Base-by-base conservation (phyloP, 2,329 filamentous ascomycete species). In the Stachybotrys chartarum region DNA sequence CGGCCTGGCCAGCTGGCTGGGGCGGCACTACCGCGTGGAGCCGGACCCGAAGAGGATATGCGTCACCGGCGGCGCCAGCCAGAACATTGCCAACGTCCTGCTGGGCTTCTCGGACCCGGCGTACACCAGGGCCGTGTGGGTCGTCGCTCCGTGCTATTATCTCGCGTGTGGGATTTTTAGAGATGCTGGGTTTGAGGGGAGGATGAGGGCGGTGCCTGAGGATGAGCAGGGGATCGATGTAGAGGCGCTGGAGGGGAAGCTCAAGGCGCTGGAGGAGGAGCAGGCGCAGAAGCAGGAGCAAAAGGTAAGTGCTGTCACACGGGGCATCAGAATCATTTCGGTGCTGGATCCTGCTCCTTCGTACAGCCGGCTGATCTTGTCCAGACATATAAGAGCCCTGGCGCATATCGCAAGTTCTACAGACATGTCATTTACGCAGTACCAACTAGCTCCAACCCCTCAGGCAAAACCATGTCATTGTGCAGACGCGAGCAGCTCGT, bases 381-480 rank as follows among this genome's bases (percentile, higher is more conserved):
- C 30, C 53, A 72, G 78, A 75, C 70, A 52, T 71, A 80, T 63
- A 91, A 90, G 49, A 57, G 64, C 31, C 68, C 75, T 0, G 77
- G 80, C 17, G 75, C 82, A 14, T 79, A 82, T 72, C 80, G 84
- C 45, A 96, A 96, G 65, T 81, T 90, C 55, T 97, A 96, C 74
- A 86, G 85, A 54, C 89, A 97, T 67, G 69, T 97, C 62, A 87
- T 99, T 62, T 97, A 97, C 69, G 83, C 84, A 35, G 91, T 96
- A 14, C 90, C 94, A 0, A 91, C 91, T 0, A 95, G 92, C 69
- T 85, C 90, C 51, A 97, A 97, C 66, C 94, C 94, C 0, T 91
- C 88, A 0, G 90, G 87, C 32, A 87, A 87, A 65, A 91, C 90
- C 3, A 93, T 95, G 85, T 84, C 86, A 14, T 70, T 91, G 4